Evolutionary conservation across 768 basidiomycete species (phyloP).

Genomic region (Leucogyrophana mollusca): DNA sequence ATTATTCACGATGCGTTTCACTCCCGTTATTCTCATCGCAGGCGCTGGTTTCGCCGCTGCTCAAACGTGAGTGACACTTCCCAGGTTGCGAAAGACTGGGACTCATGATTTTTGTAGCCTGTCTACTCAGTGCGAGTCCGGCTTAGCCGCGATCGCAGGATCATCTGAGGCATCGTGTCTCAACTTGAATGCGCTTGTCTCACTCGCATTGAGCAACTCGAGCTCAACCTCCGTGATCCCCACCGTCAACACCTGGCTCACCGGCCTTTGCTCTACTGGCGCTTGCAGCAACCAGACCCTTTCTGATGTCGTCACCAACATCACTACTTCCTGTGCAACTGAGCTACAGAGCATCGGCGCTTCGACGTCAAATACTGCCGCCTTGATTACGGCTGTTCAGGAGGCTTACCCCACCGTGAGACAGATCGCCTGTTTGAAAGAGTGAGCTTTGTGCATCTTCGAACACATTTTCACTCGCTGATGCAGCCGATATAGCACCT

Average conservation of each 20-base stretch:
- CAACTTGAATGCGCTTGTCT: slow-evolving; percentile 33
- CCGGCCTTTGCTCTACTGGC: slow-evolving; percentile 47
- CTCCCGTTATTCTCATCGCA: slow-evolving; percentile 23
- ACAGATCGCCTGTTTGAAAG: slow-evolving; percentile 57
- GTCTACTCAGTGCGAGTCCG: slow-evolving; percentile 46
- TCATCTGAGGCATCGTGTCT: slow-evolving; percentile 37
- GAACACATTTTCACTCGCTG: background rate
- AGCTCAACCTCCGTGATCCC: slow-evolving; percentile 33
- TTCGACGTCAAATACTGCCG: slow-evolving; percentile 8
- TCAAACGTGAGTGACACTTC: slow-evolving; percentile 38
- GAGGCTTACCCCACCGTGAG: slow-evolving; percentile 55
- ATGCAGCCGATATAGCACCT: slow-evolving; percentile 23
- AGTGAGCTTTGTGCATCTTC: slow-evolving; percentile 56
- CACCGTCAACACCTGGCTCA: slow-evolving; percentile 60
- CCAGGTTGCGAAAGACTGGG: too few relatives aligned
- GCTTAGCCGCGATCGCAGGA: slow-evolving; percentile 44
- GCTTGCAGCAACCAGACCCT: slow-evolving; percentile 64
- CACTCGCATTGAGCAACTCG: slow-evolving; percentile 23
- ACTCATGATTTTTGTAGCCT: slow-evolving; percentile 37
- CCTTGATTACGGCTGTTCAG: slow-evolving; percentile 42
- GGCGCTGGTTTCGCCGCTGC: slow-evolving; percentile 39
- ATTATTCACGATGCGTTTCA: slow-evolving; percentile 22
- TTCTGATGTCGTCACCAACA: slow-evolving; percentile 48
- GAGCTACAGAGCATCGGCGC: slow-evolving; percentile 34
- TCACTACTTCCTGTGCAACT: slow-evolving; percentile 49